Percentiles rank a stretch among this genome's conserved stretches.
Conservation (phyloP, 345 rosid species). For the Gynandropsis gynandra region DNA sequence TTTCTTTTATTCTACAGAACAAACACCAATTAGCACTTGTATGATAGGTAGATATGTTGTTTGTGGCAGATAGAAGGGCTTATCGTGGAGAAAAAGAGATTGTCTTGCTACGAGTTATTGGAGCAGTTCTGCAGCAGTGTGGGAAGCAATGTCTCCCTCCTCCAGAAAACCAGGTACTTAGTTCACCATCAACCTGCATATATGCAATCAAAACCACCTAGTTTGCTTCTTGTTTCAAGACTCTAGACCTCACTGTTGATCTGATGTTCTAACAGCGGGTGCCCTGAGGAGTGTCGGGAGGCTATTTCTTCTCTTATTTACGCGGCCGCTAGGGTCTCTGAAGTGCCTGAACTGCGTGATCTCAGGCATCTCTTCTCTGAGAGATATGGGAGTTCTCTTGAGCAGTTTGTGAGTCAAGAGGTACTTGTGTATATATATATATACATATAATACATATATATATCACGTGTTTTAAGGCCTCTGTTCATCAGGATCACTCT, state of each 20-base stretch:
- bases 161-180: slow-evolving; percentile 59
- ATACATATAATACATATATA: not conserved
- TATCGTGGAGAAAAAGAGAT: slow-evolving; percentile 51
- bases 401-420: slow-evolving; percentile 47
- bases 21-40: no score
- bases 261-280: slow-evolving; percentile 38
- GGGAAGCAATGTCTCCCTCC: slow-evolving; percentile 37
- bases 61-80: slow-evolving; percentile 68
- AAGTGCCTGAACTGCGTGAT: slow-evolving; percentile 71
- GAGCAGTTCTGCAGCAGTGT: slow-evolving; percentile 51
- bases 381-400: slow-evolving; percentile 53
- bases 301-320: slow-evolving; percentile 60
- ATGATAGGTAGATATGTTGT: not conserved
- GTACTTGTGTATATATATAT: slow-evolving; percentile 21
- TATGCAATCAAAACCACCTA: not conserved
- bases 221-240: no score
- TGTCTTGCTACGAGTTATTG: slow-evolving; percentile 44
- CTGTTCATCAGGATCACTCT: no score
- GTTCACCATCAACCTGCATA: not conserved
- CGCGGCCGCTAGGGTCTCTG: slow-evolving; percentile 88
- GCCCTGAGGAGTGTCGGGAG: slow-evolving; percentile 79
- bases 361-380: slow-evolving; percentile 51
- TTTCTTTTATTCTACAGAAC: no score
- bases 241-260: no score
- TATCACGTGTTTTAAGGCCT: not conserved